These are phyloP conservation scores for Hypoxylon intermedium DNA, from an alignment of 495 filamentous ascomycete species.

Conservation along the genomic window DNA sequence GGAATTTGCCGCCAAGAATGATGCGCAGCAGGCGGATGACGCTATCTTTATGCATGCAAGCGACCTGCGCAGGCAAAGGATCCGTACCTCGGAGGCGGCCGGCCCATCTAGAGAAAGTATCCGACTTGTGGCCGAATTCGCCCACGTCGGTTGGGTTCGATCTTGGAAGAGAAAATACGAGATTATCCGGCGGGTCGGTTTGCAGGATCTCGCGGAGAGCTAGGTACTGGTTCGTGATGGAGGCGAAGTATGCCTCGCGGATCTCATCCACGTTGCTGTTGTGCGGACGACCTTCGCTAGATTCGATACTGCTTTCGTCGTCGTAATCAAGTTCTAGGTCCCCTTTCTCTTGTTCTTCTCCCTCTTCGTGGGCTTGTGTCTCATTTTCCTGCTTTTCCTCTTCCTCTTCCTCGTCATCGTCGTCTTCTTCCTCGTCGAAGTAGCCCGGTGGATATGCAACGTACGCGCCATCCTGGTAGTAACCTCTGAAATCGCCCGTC, in stretches of 20 bases:
- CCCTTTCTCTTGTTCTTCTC: constrained; percentile 3
- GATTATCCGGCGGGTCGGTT: constrained; percentile 57
- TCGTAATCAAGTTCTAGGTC: constrained; percentile 12
- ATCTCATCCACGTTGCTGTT: constrained; percentile 45
- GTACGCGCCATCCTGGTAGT: constrained; percentile 76
- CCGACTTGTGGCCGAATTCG: constrained; percentile 48
- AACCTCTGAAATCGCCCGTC: constrained; percentile 61
- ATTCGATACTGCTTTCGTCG: constrained; percentile 28
- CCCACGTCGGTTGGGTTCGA: constrained; percentile 65
- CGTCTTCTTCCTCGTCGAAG: constrained; percentile 31
- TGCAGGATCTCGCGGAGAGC: constrained; percentile 65
- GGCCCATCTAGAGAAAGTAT: constrained; percentile 59
- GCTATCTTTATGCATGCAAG: constrained; percentile 68
- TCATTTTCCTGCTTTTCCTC: constrained; percentile 19
- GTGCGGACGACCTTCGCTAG: constrained; percentile 47
- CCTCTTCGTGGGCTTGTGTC: constrained; percentile 2
- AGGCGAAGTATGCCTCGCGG: constrained; percentile 66
- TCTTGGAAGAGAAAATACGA: constrained; percentile 59
- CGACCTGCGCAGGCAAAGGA: constrained; percentile 72
- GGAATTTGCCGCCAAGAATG: constrained; percentile 52
- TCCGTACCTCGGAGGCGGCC: constrained; percentile 59
- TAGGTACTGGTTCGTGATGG: constrained; percentile 66
- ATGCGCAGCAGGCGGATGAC: constrained; percentile 63
- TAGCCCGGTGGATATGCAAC: constrained; percentile 56
- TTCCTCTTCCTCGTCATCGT: constrained; percentile 26